These are phyloP conservation scores for Pleurotus ostreatus DNA, from an alignment of 768 basidiomycete genomes.

Conservation along the genomic window DNA sequence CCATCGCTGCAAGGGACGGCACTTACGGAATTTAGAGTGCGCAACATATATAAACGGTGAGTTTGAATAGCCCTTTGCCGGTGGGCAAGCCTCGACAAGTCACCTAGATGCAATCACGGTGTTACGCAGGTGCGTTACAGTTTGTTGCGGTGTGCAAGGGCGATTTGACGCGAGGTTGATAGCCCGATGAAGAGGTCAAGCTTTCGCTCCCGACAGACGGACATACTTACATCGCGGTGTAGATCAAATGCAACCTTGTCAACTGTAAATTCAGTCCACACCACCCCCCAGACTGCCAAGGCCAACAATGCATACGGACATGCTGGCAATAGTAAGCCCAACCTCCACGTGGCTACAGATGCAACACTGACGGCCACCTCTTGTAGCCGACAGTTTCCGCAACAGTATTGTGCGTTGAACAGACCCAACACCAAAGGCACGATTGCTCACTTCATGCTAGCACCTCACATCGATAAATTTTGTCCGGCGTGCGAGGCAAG, in stretches of 20 bases:
- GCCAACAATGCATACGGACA: conserved; percentile 47
- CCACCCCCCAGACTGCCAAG: conserved; percentile 47
- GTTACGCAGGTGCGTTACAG: conserved; percentile 38
- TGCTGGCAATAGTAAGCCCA: conserved; percentile 71
- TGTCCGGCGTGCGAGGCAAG: conserved; percentile 46
- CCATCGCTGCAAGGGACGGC: not conserved
- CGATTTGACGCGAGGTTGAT: not conserved
- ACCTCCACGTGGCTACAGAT: conserved; percentile 7
- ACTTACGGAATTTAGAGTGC: conserved; percentile 37
- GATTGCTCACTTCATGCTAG: conserved; percentile 22
- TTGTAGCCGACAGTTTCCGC: conserved; percentile 54
- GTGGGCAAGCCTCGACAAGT: too few species aligned
- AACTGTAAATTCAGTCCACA: conserved; percentile 62
- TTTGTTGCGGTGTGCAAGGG: not conserved
- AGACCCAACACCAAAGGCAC: conserved; percentile 1
- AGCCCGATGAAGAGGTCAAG: conserved; percentile 59
- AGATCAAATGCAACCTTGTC: conserved; percentile 61
- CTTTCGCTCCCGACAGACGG: not conserved
- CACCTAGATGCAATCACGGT: conserved; percentile 50
- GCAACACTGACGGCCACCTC: conserved; percentile 16
- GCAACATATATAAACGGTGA: conserved; percentile 50
- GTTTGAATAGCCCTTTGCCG: conserved; percentile 11
- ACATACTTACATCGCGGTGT: not conserved
- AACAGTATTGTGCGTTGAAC: conserved; percentile 52
- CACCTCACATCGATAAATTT: conserved; percentile 55